Conservation (phyloP, 2,329 filamentous ascomycete genomes). For the Penicillium griseofulvum region DNA sequence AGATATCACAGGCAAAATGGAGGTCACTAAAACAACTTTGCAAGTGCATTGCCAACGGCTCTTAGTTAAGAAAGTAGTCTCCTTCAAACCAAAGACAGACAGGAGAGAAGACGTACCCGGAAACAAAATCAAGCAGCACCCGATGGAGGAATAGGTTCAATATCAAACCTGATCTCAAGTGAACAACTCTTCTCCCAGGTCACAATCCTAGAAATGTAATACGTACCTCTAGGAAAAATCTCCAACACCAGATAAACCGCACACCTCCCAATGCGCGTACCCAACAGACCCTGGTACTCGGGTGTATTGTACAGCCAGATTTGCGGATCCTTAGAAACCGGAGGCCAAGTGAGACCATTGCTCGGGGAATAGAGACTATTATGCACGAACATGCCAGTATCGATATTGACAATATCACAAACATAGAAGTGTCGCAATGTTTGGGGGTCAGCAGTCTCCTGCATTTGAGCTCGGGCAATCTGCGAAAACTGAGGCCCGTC, state of each 20-base stretch:
- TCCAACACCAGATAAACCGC: background rate
- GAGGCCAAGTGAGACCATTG: background rate
- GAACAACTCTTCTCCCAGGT: background rate
- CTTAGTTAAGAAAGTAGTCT: too few species aligned
- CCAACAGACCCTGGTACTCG: conserved; percentile 2
- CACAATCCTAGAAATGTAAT: conserved; percentile 1
- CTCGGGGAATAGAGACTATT: background rate
- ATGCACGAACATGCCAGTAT: background rate
- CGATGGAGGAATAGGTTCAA: background rate
- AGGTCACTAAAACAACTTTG: too few species aligned
- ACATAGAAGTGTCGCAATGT: background rate
- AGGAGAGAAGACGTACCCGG: too few species aligned
- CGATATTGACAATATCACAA: background rate
- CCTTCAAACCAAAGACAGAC: too few species aligned
- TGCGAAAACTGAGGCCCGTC: conserved; percentile 1
- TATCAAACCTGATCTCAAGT: conserved; percentile 3
- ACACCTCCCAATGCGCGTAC: background rate
- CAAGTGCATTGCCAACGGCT: too few species aligned
- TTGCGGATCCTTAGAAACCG: background rate
- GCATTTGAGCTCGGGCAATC: background rate
- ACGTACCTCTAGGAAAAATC: background rate
- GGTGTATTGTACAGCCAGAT: background rate
- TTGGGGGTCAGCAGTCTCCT: background rate
- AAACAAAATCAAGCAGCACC: background rate
- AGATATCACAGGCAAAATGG: too few species aligned